phyloP scores from a whole-genome alignment of 2,329 filamentous ascomycete genomes.

The Neonectria neomacrospora region DNA sequence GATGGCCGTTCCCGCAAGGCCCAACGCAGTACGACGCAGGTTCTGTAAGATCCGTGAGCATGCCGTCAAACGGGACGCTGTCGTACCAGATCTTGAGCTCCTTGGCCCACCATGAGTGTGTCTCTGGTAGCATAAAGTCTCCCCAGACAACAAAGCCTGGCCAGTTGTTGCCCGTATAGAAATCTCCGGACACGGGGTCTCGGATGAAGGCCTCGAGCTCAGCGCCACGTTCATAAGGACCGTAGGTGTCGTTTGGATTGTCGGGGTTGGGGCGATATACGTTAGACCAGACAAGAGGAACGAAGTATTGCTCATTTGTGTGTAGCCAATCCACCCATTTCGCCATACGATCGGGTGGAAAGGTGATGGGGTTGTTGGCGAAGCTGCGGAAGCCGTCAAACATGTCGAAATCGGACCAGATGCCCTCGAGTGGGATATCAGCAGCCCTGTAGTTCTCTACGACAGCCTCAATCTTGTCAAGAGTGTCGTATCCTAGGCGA shows the following conservation, averaged over 20 bases:
- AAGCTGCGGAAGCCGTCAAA: constrained; percentile 24
- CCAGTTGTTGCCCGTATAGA: constrained; percentile 1
- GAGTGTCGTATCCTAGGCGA: not conserved
- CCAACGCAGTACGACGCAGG: constrained; percentile 4
- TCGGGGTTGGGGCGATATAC: constrained; percentile 1
- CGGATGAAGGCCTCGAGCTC: not conserved
- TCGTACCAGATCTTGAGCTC: constrained; percentile 2
- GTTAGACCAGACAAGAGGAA: constrained; percentile 1
- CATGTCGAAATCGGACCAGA: constrained; percentile 26
- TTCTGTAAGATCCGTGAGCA: not conserved
- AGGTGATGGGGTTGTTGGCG: constrained; percentile 17
- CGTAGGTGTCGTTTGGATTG: not conserved
- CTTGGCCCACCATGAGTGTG: constrained; percentile 1
- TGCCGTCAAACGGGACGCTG: constrained; percentile 1
- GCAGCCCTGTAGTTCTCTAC: constrained; percentile 18
- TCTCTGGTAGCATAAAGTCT: constrained; percentile 3
- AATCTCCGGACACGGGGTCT: constrained; percentile 1
- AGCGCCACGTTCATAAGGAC: constrained; percentile 1
- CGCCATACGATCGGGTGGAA: constrained; percentile 10
- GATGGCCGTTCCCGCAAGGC: not conserved
- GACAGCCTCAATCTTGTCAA: constrained; percentile 3
- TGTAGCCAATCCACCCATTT: not conserved
- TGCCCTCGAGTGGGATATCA: constrained; percentile 15
- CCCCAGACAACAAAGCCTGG: constrained; percentile 3
- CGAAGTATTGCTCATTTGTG: not conserved